Evolutionary conservation across 2,329 filamentous ascomycete genomes (phyloP).

Genomic region (Fusarium bulbicola): DNA sequence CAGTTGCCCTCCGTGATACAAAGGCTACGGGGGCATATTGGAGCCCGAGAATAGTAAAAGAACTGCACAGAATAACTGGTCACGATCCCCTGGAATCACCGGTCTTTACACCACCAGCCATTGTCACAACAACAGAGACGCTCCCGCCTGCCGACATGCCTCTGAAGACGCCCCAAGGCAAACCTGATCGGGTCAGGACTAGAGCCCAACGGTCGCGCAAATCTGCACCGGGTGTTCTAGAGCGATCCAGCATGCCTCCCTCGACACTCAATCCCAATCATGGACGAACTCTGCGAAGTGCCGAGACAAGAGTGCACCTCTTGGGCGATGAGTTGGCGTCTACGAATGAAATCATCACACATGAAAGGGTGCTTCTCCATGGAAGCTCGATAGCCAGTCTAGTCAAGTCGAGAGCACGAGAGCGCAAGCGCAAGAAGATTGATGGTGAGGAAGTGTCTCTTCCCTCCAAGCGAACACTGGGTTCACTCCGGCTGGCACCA

Average conservation of each 20-base stretch:
- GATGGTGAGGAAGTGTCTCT: slow-evolving; percentile 49
- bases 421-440: slow-evolving; percentile 58
- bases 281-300: slow-evolving; percentile 43
- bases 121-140: slow-evolving; percentile 1
- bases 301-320: slow-evolving; percentile 4
- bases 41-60: slow-evolving; percentile 53
- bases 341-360: neutral
- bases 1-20: slow-evolving; percentile 57
- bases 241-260: slow-evolving; percentile 42
- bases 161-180: slow-evolving; percentile 7
- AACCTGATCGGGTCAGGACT: slow-evolving; percentile 28
- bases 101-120: slow-evolving; percentile 25
- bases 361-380: slow-evolving; percentile 1
- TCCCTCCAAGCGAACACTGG: slow-evolving; percentile 31
- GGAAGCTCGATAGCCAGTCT: slow-evolving; percentile 59
- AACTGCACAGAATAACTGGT: slow-evolving; percentile 51
- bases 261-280: slow-evolving; percentile 52
- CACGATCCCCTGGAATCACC: slow-evolving; percentile 25
- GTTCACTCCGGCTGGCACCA: slow-evolving; percentile 42
- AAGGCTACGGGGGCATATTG: slow-evolving; percentile 57
- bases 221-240: slow-evolving; percentile 51
- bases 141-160: neutral
- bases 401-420: slow-evolving; percentile 59
- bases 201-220: slow-evolving; percentile 51
- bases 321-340: neutral